These are phyloP conservation scores for Brettanomyces bruxellensis DNA, from an alignment of 805 yeast species.

Conservation along the genomic window DNA sequence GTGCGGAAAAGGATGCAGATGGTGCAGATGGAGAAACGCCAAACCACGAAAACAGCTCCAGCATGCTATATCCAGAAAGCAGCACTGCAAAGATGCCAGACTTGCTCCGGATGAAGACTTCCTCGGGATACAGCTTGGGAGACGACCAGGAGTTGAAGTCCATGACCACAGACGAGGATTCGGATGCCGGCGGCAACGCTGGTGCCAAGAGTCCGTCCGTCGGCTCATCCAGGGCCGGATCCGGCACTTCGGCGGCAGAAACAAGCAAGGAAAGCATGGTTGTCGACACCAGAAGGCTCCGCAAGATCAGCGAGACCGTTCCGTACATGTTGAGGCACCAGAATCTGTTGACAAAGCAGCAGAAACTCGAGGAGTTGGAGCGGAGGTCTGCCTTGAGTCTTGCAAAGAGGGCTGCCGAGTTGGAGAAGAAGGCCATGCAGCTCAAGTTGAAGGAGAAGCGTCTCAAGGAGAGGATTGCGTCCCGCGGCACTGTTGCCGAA, in stretches of 20 bases:
- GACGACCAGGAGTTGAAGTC: constrained; percentile 17
- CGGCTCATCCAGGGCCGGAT: constrained; percentile 3
- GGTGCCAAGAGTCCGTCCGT: constrained; percentile 4
- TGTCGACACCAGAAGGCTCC: constrained; percentile 49
- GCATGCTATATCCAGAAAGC: too few relatives aligned
- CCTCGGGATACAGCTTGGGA: constrained; percentile 14
- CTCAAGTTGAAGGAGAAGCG: constrained; percentile 57
- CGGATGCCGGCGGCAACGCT: constrained; percentile 6
- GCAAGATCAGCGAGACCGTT: constrained; percentile 75
- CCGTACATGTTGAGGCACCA: constrained; percentile 81
- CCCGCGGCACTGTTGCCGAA: too few relatives aligned
- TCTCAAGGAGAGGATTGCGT: constrained; percentile 27
- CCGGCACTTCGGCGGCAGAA: not conserved
- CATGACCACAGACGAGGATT: constrained; percentile 1
- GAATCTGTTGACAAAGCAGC: constrained; percentile 64
- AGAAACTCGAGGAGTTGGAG: constrained; percentile 70
- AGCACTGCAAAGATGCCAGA: constrained; percentile 7
- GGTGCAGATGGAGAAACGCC: not conserved
- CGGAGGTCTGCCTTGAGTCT: constrained; percentile 69
- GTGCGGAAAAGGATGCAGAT: not conserved
- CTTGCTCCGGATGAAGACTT: constrained; percentile 8
- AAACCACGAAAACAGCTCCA: too few relatives aligned
- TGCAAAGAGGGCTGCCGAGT: constrained; percentile 62
- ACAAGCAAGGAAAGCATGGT: constrained; percentile 6
- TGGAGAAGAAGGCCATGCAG: constrained; percentile 67